These are phyloP conservation scores for Pseudonitzschia delicatissima DNA, from an alignment of 108 stramenopile genomes.

Conservation along the genomic window DNA sequence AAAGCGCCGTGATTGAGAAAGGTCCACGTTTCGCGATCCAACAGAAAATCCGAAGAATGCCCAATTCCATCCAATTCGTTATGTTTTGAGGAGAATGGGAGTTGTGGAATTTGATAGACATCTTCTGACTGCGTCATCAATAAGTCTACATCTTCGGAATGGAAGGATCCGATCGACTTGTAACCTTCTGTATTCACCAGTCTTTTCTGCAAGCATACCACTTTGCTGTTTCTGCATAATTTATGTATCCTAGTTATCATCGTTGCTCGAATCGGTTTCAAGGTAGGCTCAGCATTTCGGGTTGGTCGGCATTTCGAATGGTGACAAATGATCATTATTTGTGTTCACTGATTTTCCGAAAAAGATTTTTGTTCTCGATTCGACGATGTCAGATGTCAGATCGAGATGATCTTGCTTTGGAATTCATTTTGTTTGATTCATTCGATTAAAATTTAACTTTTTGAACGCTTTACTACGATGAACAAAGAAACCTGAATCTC, in stretches of 20 bases:
- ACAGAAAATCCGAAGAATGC: conserved; percentile 27
- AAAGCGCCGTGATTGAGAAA: conserved; percentile 55
- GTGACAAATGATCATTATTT: not conserved
- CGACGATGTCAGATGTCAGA: no score
- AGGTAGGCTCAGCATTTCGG: not conserved
- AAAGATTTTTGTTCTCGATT: not conserved
- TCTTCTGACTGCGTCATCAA: conserved; percentile 39
- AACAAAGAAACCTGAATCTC: no score
- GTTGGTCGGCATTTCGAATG: not conserved
- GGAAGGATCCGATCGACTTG: conserved; percentile 68
- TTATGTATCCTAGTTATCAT: not conserved
- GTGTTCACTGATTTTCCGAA: not conserved
- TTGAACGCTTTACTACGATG: no score
- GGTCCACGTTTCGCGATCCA: conserved; percentile 53
- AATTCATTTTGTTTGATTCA: no score
- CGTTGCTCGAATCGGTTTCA: not conserved
- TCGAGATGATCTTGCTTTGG: no score
- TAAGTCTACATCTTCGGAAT: conserved; percentile 63
- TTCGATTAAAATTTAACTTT: no score
- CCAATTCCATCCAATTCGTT: not conserved
- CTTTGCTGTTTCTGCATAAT: no score
- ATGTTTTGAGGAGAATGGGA: conserved; percentile 40
- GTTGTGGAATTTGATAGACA: conserved; percentile 41
- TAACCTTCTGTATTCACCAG: conserved; percentile 45
- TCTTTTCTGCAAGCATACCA: not conserved